These are phyloP conservation scores for Solanum lycopersicoides DNA, from an alignment of 257 asterid species.

Conservation along the genomic window DNA sequence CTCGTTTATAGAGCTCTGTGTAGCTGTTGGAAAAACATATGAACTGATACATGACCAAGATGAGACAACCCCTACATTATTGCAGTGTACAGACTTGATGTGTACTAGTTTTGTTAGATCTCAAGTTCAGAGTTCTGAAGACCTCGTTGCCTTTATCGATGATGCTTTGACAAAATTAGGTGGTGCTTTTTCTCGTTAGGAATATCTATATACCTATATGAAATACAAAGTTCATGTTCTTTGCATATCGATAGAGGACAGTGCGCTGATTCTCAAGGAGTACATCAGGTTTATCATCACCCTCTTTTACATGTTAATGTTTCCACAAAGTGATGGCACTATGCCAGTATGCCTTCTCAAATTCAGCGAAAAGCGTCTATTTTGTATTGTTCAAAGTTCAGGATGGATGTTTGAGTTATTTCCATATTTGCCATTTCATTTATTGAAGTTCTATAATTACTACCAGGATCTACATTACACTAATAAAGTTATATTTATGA, in stretches of 20 bases:
- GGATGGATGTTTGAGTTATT: too few species aligned
- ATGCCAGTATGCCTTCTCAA: too few species aligned
- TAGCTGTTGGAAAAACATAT: conserved; percentile 37
- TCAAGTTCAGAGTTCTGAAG: conserved; percentile 34
- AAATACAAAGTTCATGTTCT: not conserved
- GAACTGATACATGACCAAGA: conserved; percentile 12
- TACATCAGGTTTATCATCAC: not conserved
- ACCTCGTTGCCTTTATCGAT: conserved; percentile 44
- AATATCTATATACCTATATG: not conserved
- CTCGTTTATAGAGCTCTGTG: conserved; percentile 42
- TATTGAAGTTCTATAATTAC: too few species aligned
- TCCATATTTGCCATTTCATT: too few species aligned
- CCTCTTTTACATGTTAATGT: not conserved
- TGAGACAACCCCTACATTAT: conserved; percentile 7
- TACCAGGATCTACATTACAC: too few species aligned
- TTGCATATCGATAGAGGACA: not conserved
- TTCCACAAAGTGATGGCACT: too few species aligned
- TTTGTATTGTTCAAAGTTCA: too few species aligned
- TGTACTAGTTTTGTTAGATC: conserved; percentile 11
- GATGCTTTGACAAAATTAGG: conserved; percentile 22
- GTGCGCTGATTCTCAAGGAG: not conserved
- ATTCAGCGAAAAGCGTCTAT: too few species aligned
- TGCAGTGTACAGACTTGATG: conserved; percentile 12
- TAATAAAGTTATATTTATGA: too few species aligned
- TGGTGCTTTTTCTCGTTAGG: conserved; percentile 1